Percentiles rank a stretch among this genome's conserved stretches.
These are phyloP conservation scores for Thermoascus crustaceus DNA, from an alignment of 2,329 filamentous ascomycete genomes.

Conservation along the genomic window DNA sequence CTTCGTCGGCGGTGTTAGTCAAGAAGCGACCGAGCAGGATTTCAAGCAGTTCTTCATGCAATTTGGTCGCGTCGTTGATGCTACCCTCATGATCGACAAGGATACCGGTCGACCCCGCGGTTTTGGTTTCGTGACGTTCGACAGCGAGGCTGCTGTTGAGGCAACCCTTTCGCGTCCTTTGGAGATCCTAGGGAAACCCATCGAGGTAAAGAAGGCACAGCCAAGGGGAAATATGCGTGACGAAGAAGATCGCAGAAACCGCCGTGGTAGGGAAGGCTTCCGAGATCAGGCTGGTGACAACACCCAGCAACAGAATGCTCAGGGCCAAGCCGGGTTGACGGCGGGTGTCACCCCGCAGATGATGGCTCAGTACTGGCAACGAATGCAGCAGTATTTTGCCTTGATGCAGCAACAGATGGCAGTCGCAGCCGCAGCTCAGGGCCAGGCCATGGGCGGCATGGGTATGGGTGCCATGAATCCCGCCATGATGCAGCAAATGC, in stretches of 20 bases:
- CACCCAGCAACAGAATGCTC: conserved; percentile 41
- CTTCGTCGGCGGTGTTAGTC: conserved; percentile 94
- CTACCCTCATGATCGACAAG: conserved; percentile 99
- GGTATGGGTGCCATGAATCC: conserved; percentile 65
- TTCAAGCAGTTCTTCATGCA: conserved; percentile 96
- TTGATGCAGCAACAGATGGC: conserved; percentile 93
- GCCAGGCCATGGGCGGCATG: conserved; percentile 37
- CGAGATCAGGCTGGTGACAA: conserved; percentile 32
- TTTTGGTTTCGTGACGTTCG: conserved; percentile 97
- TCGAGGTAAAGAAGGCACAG: conserved; percentile 97
- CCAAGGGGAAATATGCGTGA: conserved; percentile 90
- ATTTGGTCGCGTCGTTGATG: conserved; percentile 92
- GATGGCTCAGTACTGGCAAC: conserved; percentile 97
- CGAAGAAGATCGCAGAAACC: conserved; percentile 62
- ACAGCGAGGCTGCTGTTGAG: conserved; percentile 90
- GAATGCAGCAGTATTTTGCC: conserved; percentile 95
- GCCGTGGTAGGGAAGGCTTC: conserved; percentile 33
- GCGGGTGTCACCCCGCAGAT: conserved; percentile 84
- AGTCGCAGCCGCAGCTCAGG: conserved; percentile 35
- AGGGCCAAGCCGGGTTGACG: conserved; percentile 32
- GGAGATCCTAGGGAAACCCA: conserved; percentile 89
- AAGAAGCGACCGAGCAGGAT: conserved; percentile 92
- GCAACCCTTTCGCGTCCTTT: conserved; percentile 76
- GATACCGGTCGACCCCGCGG: conserved; percentile 94
- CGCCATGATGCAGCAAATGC: conserved; percentile 65